Evolutionary conservation across 1,284 basidiomycete species (phyloP), one percentile per base, ranked within the genome.

Genomic region (Ganoderma sp.): DNA sequence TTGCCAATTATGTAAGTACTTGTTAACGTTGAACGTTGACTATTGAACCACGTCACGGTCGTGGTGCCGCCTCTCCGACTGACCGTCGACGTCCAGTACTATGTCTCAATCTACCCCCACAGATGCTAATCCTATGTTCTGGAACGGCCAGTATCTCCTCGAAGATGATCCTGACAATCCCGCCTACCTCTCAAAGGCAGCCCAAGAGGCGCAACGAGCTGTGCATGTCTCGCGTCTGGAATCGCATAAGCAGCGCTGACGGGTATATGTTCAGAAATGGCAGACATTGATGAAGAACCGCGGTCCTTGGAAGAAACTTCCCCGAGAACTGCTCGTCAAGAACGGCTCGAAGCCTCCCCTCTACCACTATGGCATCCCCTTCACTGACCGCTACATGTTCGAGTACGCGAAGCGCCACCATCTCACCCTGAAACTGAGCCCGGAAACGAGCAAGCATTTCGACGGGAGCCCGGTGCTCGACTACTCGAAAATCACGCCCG

Each of bases 61-160:
- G n/a, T n/a, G n/a, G n/a, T n/a, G n/a, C 34, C 8, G n/a, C 34
- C 34, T 8, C 3, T 37, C 34, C 34, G 15, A 43, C 43, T 19
- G 2, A 15, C 15, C 17, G 15, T 43, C 43, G 12, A 19, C 15
- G 19, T 43, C 43, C 17, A 17, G 5, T 43, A 17, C 43, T 7
- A 48, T 48, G 45, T 48, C 45, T 15, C 45, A 48, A 48, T 22
- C n/a, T 48, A n/a, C 22, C 45, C 45, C 45, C 9, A n/a, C 19
- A 9, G 45, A 22, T 22, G 45, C 45, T 48, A 8, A 48, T n/a
- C 45, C 45, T 2, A 48, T 48, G n/a, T 48, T 48, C n/a, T 48
- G 45, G 45, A 48, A 48, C n/a, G 45, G 45, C 45, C 45, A 48
- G 45, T 48, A 48, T 48, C 45, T 48, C 45, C n/a, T 48, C 19